Conservation (phyloP, 306 rosid species). For the Aeschynomene evenia region DNA sequence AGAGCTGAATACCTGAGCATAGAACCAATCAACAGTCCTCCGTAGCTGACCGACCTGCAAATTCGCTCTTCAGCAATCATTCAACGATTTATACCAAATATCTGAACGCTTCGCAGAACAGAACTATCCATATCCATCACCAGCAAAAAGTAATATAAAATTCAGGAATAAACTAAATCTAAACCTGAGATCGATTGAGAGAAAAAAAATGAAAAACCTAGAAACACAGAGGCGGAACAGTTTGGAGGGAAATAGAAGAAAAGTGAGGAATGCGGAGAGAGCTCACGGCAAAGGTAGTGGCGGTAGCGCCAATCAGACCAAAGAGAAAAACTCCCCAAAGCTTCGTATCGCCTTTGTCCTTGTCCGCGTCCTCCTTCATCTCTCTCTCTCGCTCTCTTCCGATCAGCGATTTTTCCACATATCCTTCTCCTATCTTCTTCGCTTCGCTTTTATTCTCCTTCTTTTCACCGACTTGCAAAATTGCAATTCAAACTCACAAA, state of each 20-base stretch:
- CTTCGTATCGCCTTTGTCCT: slow-evolving; percentile 48
- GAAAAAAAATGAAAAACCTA: background rate
- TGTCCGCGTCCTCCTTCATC: slow-evolving; percentile 53
- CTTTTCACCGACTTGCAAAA: slow-evolving; percentile 10
- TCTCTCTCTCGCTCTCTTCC: slow-evolving; percentile 22
- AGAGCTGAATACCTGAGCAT: slow-evolving; percentile 53
- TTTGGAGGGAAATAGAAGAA: background rate
- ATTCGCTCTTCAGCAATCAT: slow-evolving; percentile 8
- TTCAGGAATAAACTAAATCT: background rate
- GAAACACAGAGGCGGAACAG: background rate
- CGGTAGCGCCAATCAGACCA: slow-evolving; percentile 88
- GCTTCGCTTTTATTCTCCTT: background rate
- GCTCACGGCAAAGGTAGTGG: slow-evolving; percentile 79
- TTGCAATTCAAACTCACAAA: slow-evolving; percentile 4
- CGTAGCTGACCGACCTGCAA: slow-evolving; percentile 82
- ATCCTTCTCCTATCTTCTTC: background rate
- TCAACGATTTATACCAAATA: background rate
- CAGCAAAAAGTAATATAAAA: background rate
- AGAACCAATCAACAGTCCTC: slow-evolving; percentile 81
- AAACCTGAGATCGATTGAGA: background rate
- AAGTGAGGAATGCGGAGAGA: background rate
- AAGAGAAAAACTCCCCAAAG: slow-evolving; percentile 79
- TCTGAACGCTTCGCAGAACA: background rate
- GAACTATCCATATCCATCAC: background rate
- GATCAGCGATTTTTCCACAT: slow-evolving; percentile 12